Base-by-base conservation (phyloP, 208 protist species). In the Leishmania arabica region DNA sequence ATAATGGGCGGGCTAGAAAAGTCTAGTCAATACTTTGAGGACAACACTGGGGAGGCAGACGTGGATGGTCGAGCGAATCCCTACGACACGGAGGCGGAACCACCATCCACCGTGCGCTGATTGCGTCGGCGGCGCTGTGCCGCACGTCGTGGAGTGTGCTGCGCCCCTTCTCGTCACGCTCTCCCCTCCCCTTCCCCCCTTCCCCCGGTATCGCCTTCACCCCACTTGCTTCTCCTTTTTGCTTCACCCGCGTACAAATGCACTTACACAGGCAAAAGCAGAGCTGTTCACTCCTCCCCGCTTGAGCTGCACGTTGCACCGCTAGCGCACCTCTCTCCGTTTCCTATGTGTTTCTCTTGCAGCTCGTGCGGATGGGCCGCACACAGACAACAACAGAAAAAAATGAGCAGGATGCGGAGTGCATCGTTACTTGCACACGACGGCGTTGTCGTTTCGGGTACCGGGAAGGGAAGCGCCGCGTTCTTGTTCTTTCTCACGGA, bases 1-100 rank as follows among this genome's bases (percentile, higher is more conserved):
- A 79, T 91, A 49, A 92, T 92, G 85, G 95, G 95, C 17, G 92
- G 92, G 15, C 31, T 75, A 56, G 82, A 78, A 62, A 81, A 78
- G 77, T 34, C 71, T 7, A 66, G 78, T 8, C 86, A 91, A 72
- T 93, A 89, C 82, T 86, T 90, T 69, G 94, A 94, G 15, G 88
- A 93, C 53, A 81, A 70, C 45, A 64, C 88, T 7, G 91, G 88
- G 11, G 77, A 75, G 31, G 85, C 87, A 1, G 92, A 94, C 53
- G 88, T 91, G 27, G 88, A 89, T 34, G 90, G 91, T 1, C 82
- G 80, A 42, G 68, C 71, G 19, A 69, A 84, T 24, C 34, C 60
- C 53, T 85, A 85, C n/a, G 88, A 93, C 72, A 93, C 90, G 24
- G 80, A 77, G 17, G 64, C 77, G 9, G 83, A 88, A 37, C 86